These are phyloP conservation scores for Pilasporangium apinafurcum DNA, from an alignment of 352 stramenopile species.

Conservation along the genomic window DNA sequence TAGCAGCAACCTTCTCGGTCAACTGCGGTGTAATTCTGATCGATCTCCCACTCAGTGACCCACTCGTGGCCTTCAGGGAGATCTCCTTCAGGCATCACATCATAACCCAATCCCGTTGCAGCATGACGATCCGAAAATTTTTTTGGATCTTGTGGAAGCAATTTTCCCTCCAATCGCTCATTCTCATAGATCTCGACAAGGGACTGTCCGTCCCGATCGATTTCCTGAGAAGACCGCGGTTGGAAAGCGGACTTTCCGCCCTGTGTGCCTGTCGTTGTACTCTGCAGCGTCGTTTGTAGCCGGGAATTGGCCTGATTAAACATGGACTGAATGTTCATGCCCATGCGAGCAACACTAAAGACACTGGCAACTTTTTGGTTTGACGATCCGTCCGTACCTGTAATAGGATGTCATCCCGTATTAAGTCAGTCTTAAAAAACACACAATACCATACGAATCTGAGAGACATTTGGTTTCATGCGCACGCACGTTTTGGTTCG, in stretches of 20 bases:
- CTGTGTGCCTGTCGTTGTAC: slow-evolving; percentile 15
- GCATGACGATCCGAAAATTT: slow-evolving; percentile 61
- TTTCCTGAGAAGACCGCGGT: slow-evolving; percentile 40
- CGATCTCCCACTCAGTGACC: slow-evolving; percentile 80
- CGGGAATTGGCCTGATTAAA: slow-evolving; percentile 63
- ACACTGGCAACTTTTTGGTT: slow-evolving; percentile 36
- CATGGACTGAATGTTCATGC: slow-evolving; percentile 48
- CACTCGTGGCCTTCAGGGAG: slow-evolving; percentile 71
- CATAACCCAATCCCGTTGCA: slow-evolving; percentile 39
- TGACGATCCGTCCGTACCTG: slow-evolving; percentile 23
- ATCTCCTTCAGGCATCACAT: slow-evolving; percentile 58
- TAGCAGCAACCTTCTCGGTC: slow-evolving; percentile 70
- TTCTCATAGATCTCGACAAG: slow-evolving; percentile 83
- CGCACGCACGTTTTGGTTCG: slow-evolving; percentile 63
- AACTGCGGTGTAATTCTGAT: slow-evolving; percentile 72
- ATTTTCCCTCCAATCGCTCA: slow-evolving; percentile 72
- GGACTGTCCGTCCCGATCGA: slow-evolving; percentile 67
- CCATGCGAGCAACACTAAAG: slow-evolving; percentile 70
- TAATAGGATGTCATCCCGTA: too few relatives aligned
- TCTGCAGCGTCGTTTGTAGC: slow-evolving; percentile 67
- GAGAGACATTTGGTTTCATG: too few relatives aligned
- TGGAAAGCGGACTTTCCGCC: slow-evolving; percentile 30
- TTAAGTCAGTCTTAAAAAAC: background rate
- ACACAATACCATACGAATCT: slow-evolving; percentile 1
- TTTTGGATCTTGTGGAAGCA: slow-evolving; percentile 66